Base-by-base conservation (phyloP, 257 asterid genomes). In the Plantago ovata region DNA sequence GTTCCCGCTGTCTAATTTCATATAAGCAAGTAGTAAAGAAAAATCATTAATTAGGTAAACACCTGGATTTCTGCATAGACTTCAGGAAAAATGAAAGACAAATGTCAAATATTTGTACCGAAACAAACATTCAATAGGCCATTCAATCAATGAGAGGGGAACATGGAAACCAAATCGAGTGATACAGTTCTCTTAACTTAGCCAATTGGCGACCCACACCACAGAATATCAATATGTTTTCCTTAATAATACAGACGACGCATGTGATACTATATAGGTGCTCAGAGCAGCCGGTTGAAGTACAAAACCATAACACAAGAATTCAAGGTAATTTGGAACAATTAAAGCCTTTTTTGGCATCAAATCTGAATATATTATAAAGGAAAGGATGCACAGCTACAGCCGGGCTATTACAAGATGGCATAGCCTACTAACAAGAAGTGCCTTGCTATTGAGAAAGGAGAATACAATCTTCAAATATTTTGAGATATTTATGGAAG, bases 1-100 rank as follows among this genome's bases (percentile, higher is more conserved):
- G 61, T 80, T 68, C 68, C 88, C 95, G 11, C 71, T 72, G 65
- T 88, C 98, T 91, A 76, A 72, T 63, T 64, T 61, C 61, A 66
- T 50, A 49, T 53, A 64, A 59, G 45, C 64, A 60, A 70, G 66
- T 54, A 40, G 24, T 54, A 49, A 64, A 14, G 19, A 47, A 45
- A 62, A 40, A 47, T 23, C 28, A 54, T 20, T 13, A 65, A 44
- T 15, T 18, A 42, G n/a, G 16, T 10, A 53, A 53, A 38, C 9
- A 13, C 15, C 16, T 38, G 28, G 24, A 36, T 18, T 15, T 15
- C n/a, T 33, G 59, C 33, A 13, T 16, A 6, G 61, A 56, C 33
- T 57, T 13, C 23, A 28, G 11, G 14, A 15, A n/a, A 11, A 19
- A 45, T 9, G 4, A 24, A 24, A 3, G 47, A 15, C 11, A 38